A percentile compares a stretch with the other conserved stretches of the same genome.
These are phyloP conservation scores for Diutina neorugosa DNA, from an alignment of 1,139 yeast genomes.

Conservation along the genomic window DNA sequence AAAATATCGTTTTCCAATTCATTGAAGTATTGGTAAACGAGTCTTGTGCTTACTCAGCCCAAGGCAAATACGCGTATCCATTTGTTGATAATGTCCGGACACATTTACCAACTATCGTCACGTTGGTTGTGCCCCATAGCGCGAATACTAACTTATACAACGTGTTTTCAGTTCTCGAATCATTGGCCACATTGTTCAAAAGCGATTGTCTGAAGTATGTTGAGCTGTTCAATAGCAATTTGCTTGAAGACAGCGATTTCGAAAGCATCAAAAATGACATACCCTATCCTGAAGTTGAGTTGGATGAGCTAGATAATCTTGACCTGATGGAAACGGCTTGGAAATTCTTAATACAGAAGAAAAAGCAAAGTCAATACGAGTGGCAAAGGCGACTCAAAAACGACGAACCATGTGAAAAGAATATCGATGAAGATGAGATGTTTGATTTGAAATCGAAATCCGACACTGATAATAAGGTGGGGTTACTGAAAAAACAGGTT, in stretches of 20 bases:
- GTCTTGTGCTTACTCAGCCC: conserved; percentile 21
- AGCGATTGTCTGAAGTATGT: conserved; percentile 18
- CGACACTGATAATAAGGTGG: conserved; percentile 7
- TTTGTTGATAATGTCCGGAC: conserved; percentile 34
- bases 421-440: conserved; percentile 17
- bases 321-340: conserved; percentile 33
- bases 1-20: conserved; percentile 59
- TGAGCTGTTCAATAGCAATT: conserved; percentile 15
- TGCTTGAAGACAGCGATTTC: conserved; percentile 24
- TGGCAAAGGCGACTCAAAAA: conserved; percentile 22
- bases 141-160: conserved; percentile 37
- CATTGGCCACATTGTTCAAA: conserved; percentile 26
- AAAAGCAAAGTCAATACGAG: conserved; percentile 40
- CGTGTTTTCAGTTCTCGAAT: conserved; percentile 25
- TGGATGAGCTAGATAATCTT: conserved; percentile 12
- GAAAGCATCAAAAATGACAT: conserved; percentile 20
- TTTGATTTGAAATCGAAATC: conserved; percentile 17
- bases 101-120: conserved; percentile 34
- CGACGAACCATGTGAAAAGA: conserved; percentile 7
- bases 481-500: conserved; percentile 37
- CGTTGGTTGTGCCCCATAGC: conserved; percentile 39
- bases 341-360: conserved; percentile 34
- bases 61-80: conserved; percentile 23
- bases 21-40: conserved; percentile 44
- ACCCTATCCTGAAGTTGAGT: conserved; percentile 20